These are phyloP conservation scores for Melanomma pulvis-pyrius DNA, from an alignment of 495 filamentous ascomycete genomes.

Conservation along the genomic window DNA sequence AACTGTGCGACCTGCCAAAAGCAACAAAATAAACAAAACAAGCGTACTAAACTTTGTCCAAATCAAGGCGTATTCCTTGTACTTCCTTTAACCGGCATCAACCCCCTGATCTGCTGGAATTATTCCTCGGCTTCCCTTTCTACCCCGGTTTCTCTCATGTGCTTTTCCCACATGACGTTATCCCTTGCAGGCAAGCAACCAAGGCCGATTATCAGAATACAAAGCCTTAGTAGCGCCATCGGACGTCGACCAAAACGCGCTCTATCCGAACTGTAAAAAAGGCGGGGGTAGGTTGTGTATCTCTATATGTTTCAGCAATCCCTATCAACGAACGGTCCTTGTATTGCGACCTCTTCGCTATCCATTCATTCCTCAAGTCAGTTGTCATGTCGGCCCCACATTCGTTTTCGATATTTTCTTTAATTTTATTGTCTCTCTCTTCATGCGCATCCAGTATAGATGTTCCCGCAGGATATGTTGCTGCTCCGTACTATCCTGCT, in stretches of 20 bases:
- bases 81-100: conserved; percentile 23
- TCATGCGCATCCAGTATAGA: background rate
- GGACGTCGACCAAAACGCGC: conserved; percentile 14
- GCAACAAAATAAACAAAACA: background rate
- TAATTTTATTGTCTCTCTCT: conserved; percentile 13
- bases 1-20: background rate
- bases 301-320: conserved; percentile 14
- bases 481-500: conserved; percentile 36
- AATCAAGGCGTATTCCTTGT: conserved; percentile 18
- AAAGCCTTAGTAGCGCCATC: conserved; percentile 8
- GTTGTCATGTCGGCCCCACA: background rate
- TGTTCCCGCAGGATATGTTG: conserved; percentile 37
- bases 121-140: conserved; percentile 2
- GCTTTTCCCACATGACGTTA: conserved; percentile 2
- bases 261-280: conserved; percentile 7
- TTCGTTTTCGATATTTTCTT: conserved; percentile 9
- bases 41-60: too few species aligned
- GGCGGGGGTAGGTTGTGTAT: background rate
- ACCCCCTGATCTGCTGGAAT: background rate
- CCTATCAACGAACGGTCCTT: background rate
- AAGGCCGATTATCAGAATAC: conserved; percentile 15
- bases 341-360: background rate
- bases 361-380: conserved; percentile 4
- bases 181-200: background rate
- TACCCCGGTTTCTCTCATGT: background rate